phyloP scores from a whole-genome alignment of 2,329 filamentous ascomycete species.

The Sporothrix luriei region DNA sequence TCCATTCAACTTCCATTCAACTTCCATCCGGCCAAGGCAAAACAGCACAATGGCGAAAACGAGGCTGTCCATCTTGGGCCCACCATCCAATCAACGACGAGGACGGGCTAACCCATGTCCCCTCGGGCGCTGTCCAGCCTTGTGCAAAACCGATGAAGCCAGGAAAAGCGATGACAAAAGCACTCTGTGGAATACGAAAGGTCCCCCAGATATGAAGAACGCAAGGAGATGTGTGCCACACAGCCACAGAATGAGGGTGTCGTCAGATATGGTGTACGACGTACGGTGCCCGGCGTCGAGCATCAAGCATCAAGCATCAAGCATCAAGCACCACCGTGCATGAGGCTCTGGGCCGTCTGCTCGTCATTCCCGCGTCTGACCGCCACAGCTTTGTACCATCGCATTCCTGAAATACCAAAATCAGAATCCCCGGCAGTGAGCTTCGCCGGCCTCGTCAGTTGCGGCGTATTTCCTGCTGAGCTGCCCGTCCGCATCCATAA shows the following conservation, averaged over 20 bases:
- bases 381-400: no score
- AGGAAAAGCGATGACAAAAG: no score
- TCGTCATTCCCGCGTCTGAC: no score
- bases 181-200: neutral
- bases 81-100: neutral
- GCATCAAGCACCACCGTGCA: neutral
- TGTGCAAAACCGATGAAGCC: neutral
- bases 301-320: neutral
- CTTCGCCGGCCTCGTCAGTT: no score
- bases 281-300: neutral
- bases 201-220: neutral
- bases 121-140: slow-evolving; percentile 6
- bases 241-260: neutral
- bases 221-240: neutral
- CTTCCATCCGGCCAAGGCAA: neutral
- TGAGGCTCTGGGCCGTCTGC: neutral
- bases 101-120: neutral
- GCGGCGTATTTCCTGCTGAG: no score
- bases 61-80: slow-evolving; percentile 1
- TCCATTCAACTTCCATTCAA: neutral
- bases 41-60: slow-evolving; percentile 7
- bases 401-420: no score
- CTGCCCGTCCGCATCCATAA: no score
- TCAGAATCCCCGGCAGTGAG: no score
- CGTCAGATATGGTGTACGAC: neutral